Percentiles rank a stretch among this genome's conserved stretches.
Evolutionary conservation across 768 basidiomycete genomes (phyloP).

Genomic region (Psilocybe tampanensis): DNA sequence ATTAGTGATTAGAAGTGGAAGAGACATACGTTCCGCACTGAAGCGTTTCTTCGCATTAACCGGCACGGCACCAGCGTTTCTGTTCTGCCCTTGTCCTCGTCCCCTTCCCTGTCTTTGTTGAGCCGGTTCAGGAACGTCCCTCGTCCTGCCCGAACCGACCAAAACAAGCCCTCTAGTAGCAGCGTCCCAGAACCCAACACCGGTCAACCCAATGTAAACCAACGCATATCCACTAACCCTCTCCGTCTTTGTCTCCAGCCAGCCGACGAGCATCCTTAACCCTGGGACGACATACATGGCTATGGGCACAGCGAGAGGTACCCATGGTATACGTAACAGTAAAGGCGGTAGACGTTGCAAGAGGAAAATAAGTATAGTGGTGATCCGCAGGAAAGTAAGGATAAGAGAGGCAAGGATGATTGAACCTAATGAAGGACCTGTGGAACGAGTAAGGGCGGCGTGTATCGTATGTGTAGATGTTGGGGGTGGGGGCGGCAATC

Average conservation of each 20-base stretch:
- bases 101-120: slow-evolving; percentile 2
- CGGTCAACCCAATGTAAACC: slow-evolving; percentile 76
- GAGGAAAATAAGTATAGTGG: slow-evolving; percentile 50
- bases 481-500: slow-evolving; percentile 45
- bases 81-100: background rate
- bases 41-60: slow-evolving; percentile 2
- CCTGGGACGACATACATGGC: slow-evolving; percentile 46
- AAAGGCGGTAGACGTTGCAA: slow-evolving; percentile 59
- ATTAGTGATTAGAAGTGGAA: background rate
- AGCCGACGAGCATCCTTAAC: slow-evolving; percentile 53
- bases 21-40: slow-evolving; percentile 53
- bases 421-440: slow-evolving; percentile 80
- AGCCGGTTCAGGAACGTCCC: slow-evolving; percentile 12
- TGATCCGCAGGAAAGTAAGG: slow-evolving; percentile 67
- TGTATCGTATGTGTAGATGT: slow-evolving; percentile 74
- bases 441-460: slow-evolving; percentile 76
- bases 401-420: slow-evolving; percentile 78
- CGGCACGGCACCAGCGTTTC: background rate
- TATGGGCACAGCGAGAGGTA: slow-evolving; percentile 37
- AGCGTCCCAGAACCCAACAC: slow-evolving; percentile 65
- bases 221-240: slow-evolving; percentile 63
- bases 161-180: slow-evolving; percentile 53
- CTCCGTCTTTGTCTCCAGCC: slow-evolving; percentile 53
- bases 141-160: slow-evolving; percentile 32
- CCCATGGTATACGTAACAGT: slow-evolving; percentile 33